Base-by-base conservation (phyloP, 768 basidiomycete species). In the Termitomyces sp. region DNA sequence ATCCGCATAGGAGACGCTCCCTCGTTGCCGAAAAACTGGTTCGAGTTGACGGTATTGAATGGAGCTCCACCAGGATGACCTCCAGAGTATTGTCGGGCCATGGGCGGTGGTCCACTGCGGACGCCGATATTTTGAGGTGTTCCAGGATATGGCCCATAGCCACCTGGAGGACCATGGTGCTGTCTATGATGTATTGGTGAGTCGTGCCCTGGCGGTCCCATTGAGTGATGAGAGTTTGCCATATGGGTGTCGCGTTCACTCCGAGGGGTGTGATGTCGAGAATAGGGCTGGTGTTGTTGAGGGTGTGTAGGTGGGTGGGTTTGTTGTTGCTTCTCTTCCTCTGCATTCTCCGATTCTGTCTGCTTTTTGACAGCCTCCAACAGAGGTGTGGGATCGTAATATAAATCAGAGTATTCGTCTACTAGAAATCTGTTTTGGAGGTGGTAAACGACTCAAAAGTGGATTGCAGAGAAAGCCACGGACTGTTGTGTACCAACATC, bases 401-500 rank as follows among this genome's bases (percentile, higher is more conserved):
- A 91, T 18, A 93, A 73, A 20, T 85, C 80, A 4, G 90, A 90
- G 57, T 80, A 76, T 68, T 83, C 75, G 65, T 93, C 91, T 2
- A 91, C 86, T n/a, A 85, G 78, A 68, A 91, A 93, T 63, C 90
- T 93, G 58, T 30, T 50, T 10, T 18, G 32, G 22, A 26, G 30
- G 43, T 44, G 24, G 34, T 32, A 30, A 57, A 22, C 26, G 9
- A 30, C 7, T 30, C 30, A 30, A 30, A 26, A 34, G 26, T 24
- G 14, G 18, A 44, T 12, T 4, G 12, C 49, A 43, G 30, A 16
- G 24, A 10, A 30, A 58, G 48, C 47, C n/a, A 79, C 88, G 64
- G 64, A 93, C 91, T 89, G 86, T 69, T 93, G 91, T 14, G 91
- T 91, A 18, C 89, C 89, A 39, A 92, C 78, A 68, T 93, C 91